Conservation (phyloP, 495 filamentous ascomycete species). For the Cairneyella variabilis region DNA sequence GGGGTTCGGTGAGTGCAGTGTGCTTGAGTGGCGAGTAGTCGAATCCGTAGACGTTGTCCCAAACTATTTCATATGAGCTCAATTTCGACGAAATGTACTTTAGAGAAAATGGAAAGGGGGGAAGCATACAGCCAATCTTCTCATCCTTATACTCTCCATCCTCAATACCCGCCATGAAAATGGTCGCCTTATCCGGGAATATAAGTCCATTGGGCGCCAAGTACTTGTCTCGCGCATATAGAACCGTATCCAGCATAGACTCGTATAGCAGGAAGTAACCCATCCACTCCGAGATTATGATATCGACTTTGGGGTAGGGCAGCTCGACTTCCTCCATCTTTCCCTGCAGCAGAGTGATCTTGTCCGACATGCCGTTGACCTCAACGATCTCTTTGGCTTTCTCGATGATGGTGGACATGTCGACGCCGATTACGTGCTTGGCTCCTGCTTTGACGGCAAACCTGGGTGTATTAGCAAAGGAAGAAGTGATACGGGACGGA, state of each 20-base stretch:
- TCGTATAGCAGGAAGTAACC: constrained; percentile 92
- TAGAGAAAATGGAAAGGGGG: constrained; percentile 11
- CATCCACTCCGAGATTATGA: constrained; percentile 98
- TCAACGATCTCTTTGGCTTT: constrained; percentile 81
- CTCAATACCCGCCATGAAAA: constrained; percentile 80
- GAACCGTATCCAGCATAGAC: constrained; percentile 90
- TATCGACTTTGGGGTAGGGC: constrained; percentile 80
- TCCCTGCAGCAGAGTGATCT: constrained; percentile 77
- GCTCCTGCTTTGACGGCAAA: constrained; percentile 90
- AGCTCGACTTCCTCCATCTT: constrained; percentile 88
- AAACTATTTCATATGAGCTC: too few species aligned
- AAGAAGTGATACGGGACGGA: not conserved
- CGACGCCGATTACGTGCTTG: constrained; percentile 85
- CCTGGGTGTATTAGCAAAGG: constrained; percentile 29
- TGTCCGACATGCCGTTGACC: constrained; percentile 72
- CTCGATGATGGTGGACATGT: constrained; percentile 91
- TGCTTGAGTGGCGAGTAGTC: constrained; percentile 67
- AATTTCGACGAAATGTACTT: not conserved
- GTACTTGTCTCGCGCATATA: constrained; percentile 83
- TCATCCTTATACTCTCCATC: constrained; percentile 80
- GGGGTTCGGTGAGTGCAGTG: constrained; percentile 67
- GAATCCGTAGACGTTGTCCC: constrained; percentile 81
- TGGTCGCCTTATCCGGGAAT: constrained; percentile 85
- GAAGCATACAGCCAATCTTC: constrained; percentile 58
- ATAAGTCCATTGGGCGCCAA: constrained; percentile 75